Percentiles rank a stretch among this genome's conserved stretches.
These are phyloP conservation scores for Candida coleopterorum DNA, from an alignment of 805 yeast genomes.

Conservation along the genomic window DNA sequence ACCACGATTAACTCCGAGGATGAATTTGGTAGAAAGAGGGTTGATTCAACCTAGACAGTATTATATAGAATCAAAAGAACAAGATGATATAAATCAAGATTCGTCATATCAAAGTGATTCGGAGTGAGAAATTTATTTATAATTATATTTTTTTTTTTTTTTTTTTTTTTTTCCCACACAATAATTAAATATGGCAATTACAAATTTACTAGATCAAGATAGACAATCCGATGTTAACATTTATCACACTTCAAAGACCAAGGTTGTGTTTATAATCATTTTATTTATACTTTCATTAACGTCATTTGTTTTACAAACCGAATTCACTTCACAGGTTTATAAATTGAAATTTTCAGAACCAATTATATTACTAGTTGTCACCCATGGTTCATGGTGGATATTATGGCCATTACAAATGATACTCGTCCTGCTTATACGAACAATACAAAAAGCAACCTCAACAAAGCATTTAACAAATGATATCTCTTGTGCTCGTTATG, in stretches of 20 bases:
- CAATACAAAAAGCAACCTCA: not conserved
- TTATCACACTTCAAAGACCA: constrained; percentile 27
- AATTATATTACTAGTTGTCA: constrained; percentile 54
- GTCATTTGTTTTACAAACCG: constrained; percentile 77
- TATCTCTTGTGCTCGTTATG: not conserved
- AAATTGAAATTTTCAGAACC: constrained; percentile 62
- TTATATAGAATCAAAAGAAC: constrained; percentile 17
- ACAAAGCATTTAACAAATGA: not conserved
- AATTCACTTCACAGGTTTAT: constrained; percentile 68
- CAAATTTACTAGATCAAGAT: constrained; percentile 19
- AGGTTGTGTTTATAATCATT: constrained; percentile 28
- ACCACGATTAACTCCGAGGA: constrained; percentile 52
- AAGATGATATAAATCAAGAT: constrained; percentile 15
- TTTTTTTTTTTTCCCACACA: too few species aligned
- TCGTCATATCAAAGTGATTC: constrained; percentile 32
- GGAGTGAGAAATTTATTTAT: too few species aligned
- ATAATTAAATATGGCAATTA: constrained; percentile 25
- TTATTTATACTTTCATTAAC: constrained; percentile 35
- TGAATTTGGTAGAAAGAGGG: constrained; percentile 38
- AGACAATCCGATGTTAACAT: constrained; percentile 15
- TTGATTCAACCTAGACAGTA: constrained; percentile 36
- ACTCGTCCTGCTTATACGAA: constrained; percentile 33
- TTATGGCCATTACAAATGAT: constrained; percentile 68
- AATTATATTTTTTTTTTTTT: constrained; percentile 1
- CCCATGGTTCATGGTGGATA: constrained; percentile 75